These are phyloP conservation scores for Populus alba DNA, from an alignment of 345 rosid genomes.

Conservation along the genomic window DNA sequence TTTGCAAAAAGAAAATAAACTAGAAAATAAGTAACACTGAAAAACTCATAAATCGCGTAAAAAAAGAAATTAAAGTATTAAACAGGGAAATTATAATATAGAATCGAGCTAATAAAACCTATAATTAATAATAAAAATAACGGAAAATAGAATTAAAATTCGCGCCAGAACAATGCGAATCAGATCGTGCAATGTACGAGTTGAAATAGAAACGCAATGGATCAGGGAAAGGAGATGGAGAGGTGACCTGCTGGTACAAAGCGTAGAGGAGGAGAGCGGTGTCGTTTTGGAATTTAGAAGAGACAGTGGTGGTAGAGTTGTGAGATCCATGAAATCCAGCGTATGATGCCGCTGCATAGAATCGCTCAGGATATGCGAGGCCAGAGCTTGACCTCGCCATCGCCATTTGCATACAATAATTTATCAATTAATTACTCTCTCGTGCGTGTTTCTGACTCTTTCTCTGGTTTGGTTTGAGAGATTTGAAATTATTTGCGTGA, in stretches of 20 bases:
- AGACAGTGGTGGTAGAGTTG: slow-evolving; percentile 44
- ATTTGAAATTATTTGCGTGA: not conserved
- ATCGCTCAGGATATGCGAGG: slow-evolving; percentile 94
- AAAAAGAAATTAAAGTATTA: not conserved
- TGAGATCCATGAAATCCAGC: slow-evolving; percentile 92
- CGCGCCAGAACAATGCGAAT: slow-evolving; percentile 3
- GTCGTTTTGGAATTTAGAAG: slow-evolving; percentile 76
- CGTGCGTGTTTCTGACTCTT: not conserved
- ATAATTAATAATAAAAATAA: not conserved
- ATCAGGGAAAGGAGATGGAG: slow-evolving; percentile 3
- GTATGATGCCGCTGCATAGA: slow-evolving; percentile 88
- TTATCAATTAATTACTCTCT: slow-evolving; percentile 5
- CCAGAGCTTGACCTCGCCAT: slow-evolving; percentile 90
- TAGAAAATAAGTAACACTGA: not conserved
- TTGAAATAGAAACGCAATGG: slow-evolving; percentile 6
- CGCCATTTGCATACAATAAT: slow-evolving; percentile 33
- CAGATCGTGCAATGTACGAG: slow-evolving; percentile 13
- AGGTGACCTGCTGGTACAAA: slow-evolving; percentile 72
- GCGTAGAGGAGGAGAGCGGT: slow-evolving; percentile 85
- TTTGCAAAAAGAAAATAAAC: not conserved
- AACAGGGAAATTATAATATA: not conserved
- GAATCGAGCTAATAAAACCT: not conserved
- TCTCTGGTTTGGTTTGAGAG: not conserved
- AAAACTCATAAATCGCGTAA: not conserved
- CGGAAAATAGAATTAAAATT: not conserved